Evolutionary conservation across 2,329 filamentous ascomycete genomes (phyloP), one percentile per base, ranked within the genome.

Genomic region (Pyrenochaeta sp.): DNA sequence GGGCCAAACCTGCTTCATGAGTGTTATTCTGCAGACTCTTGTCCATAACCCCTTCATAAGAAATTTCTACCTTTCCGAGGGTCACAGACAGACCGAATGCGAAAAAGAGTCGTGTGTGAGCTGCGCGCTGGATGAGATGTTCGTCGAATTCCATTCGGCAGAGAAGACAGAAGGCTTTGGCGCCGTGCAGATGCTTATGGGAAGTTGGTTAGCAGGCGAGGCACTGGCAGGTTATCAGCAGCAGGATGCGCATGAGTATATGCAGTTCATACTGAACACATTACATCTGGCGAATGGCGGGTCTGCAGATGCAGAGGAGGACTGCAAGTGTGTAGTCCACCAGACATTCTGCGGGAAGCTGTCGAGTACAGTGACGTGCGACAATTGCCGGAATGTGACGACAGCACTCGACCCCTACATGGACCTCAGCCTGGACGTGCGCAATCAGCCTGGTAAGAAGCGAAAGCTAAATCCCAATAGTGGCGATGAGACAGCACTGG

Each of bases 1-100:
- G 74, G 95, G 94, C n/a, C 92, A 96, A 53, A 98, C 95, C 10
- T 99, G 94, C 79, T 99, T 97, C 77, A 94, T 98, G 83, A 96
- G 95, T 66, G 94, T 97, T 27, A 92, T 98, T 42, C 82, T 99
- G 14, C 95, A 98, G 75, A 92, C 90, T 51, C 87, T 99, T 65
- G 85, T 98, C 49, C 94, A 97, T 78, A 97, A 98, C 71, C 94
- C 94, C 0, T 84, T 97, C 39, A 84, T 99, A 27, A 88, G 91
- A 54, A 93, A 94, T 65, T 98, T 91, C 76, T 98, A 97, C 74
- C 87, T 99, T 5, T 89, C 90, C 35, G 93, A 97, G 72, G 92
- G 93, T 0, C 94, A 99, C 75, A 88, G 89, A 66, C 88, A 87
- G 50, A 85, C 83, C 64, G 90, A 91, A 18, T 98, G 95, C 73